phyloP scores from a whole-genome alignment of 352 stramenopile species.

The Pythium biforme region DNA sequence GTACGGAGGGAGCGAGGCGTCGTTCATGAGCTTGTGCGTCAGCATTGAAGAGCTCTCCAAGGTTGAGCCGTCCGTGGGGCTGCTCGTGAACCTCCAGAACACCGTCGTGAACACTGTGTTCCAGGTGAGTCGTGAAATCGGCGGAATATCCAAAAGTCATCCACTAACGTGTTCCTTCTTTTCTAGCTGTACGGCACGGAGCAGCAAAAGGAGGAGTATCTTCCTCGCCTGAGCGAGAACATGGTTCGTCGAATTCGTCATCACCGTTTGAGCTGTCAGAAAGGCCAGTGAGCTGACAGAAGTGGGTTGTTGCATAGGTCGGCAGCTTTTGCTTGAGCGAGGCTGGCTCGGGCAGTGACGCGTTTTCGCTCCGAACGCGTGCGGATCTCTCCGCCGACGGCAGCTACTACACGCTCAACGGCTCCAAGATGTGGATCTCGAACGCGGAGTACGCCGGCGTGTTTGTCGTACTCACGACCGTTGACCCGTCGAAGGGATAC shows the following conservation, averaged over 20 bases:
- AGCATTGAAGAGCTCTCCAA: slow-evolving; percentile 97
- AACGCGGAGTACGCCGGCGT: slow-evolving; percentile 95
- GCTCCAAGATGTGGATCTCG: slow-evolving; percentile 98
- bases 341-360: slow-evolving; percentile 93
- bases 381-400: slow-evolving; percentile 86
- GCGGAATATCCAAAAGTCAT: neutral
- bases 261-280: neutral
- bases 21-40: slow-evolving; percentile 94
- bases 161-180: neutral
- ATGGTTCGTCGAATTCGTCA: slow-evolving; percentile 44
- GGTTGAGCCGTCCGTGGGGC: slow-evolving; percentile 93
- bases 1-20: slow-evolving; percentile 91
- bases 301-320: slow-evolving; percentile 48
- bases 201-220: slow-evolving; percentile 85
- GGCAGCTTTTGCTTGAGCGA: slow-evolving; percentile 97
- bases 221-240: slow-evolving; percentile 74
- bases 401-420: slow-evolving; percentile 95
- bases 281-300: neutral
- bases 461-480: slow-evolving; percentile 97
- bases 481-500: slow-evolving; percentile 91
- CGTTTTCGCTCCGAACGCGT: slow-evolving; percentile 94
- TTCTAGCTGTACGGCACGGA: slow-evolving; percentile 64
- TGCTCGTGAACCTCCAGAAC: slow-evolving; percentile 96
- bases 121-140: slow-evolving; percentile 33
- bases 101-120: slow-evolving; percentile 96